Conservation (phyloP, 192 early-diverging fungal species). For the Linnemannia hyalina region DNA sequence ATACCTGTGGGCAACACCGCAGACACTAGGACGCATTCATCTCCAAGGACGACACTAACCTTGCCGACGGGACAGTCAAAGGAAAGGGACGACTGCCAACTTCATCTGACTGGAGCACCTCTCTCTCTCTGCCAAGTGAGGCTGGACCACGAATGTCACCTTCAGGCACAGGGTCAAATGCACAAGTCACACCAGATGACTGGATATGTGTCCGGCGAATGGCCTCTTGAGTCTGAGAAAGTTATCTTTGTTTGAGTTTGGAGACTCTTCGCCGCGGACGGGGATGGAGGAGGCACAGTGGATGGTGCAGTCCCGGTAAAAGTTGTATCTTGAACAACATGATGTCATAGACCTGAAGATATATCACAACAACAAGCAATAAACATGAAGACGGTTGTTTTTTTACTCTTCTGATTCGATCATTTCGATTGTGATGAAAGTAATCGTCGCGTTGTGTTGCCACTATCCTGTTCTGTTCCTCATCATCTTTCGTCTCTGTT, state of each 20-base stretch:
- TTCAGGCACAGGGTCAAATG: not conserved
- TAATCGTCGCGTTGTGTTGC: too few species aligned
- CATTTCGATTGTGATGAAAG: too few species aligned
- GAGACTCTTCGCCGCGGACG: not conserved
- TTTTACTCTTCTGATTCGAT: too few species aligned
- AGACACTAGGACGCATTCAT: not conserved
- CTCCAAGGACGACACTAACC: not conserved
- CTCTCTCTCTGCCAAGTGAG: not conserved
- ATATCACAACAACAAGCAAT: too few species aligned
- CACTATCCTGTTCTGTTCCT: too few species aligned
- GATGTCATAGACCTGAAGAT: too few species aligned
- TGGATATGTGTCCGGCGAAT: not conserved
- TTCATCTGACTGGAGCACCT: not conserved
- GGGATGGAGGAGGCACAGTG: not conserved
- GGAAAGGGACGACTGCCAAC: not conserved
- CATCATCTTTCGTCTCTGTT: too few species aligned
- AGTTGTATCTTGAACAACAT: not conserved
- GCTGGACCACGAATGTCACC: not conserved
- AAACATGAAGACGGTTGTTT: too few species aligned
- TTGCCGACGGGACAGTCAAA: not conserved
- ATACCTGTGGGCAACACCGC: not conserved
- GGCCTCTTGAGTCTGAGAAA: not conserved
- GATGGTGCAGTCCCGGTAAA: not conserved
- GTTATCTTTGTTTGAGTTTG: not conserved
- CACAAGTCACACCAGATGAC: not conserved